Conservation (phyloP, 2,329 filamentous ascomycete species). For the Cordyceps militaris region DNA sequence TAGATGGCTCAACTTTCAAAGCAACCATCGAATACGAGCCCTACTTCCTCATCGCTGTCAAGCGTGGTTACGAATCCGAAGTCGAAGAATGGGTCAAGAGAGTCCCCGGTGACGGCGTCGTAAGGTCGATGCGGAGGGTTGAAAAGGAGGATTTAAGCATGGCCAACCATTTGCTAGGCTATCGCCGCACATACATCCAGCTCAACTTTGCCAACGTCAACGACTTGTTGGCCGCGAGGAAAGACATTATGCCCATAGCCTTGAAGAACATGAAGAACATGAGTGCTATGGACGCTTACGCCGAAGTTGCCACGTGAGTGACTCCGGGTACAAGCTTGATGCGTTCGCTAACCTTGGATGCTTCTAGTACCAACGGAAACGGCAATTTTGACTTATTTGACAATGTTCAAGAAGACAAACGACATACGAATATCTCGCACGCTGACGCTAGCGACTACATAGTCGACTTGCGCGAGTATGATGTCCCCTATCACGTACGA, state of each 20-base stretch:
- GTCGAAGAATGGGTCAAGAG: constrained; percentile 92
- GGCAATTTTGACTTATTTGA: constrained; percentile 94
- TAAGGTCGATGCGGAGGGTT: constrained; percentile 69
- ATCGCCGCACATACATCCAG: constrained; percentile 80
- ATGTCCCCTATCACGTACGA: constrained; percentile 98
- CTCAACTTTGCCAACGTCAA: constrained; percentile 80
- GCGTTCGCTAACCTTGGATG: constrained; percentile 14
- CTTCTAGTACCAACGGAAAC: constrained; percentile 48
- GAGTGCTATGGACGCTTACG: constrained; percentile 96
- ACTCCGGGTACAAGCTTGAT: not conserved
- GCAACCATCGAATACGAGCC: constrained; percentile 94
- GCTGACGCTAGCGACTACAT: constrained; percentile 93
- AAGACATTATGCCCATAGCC: constrained; percentile 79
- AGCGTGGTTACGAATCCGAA: constrained; percentile 79
- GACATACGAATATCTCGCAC: constrained; percentile 67
- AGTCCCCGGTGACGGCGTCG: constrained; percentile 68
- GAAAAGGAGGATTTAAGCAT: constrained; percentile 92
- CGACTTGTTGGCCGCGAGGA: constrained; percentile 78
- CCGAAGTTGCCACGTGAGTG: constrained; percentile 80
- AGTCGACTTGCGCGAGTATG: constrained; percentile 97
- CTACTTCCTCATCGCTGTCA: constrained; percentile 89
- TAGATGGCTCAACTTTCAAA: constrained; percentile 86
- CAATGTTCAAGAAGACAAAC: constrained; percentile 71
- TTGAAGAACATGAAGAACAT: constrained; percentile 96
- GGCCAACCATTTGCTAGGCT: constrained; percentile 93